Conservation (phyloP, 495 filamentous ascomycete genomes). For the Hyaloscypha finlandica region DNA sequence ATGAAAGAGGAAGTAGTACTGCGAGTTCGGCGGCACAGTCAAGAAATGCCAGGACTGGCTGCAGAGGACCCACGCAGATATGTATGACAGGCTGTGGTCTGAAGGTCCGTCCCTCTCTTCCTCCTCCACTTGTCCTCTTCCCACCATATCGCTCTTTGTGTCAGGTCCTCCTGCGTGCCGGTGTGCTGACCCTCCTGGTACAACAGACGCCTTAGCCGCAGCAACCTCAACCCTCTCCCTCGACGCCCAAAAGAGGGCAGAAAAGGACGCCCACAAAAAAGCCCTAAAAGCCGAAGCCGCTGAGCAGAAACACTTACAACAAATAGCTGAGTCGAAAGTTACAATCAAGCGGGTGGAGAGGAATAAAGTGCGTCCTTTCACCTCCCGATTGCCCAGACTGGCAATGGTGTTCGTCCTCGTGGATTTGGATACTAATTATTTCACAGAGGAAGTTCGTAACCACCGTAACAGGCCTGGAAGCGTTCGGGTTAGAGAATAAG, state of each 20-base stretch:
- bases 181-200: no score
- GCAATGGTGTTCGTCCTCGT: no score
- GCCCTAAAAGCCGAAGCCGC: conserved; percentile 86
- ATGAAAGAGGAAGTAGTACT: conserved; percentile 66
- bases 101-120: conserved; percentile 56
- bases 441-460: conserved; percentile 82
- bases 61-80: conserved; percentile 65
- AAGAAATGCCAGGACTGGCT: conserved; percentile 98
- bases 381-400: no score
- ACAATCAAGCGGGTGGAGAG: conserved; percentile 95
- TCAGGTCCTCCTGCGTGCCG: no score
- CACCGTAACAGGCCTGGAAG: conserved; percentile 83
- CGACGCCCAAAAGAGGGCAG: conserved; percentile 86
- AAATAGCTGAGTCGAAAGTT: conserved; percentile 76
- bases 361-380: conserved; percentile 58
- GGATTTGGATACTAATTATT: no score
- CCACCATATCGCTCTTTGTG: no score
- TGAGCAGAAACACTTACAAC: conserved; percentile 74
- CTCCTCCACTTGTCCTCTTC: conserved; percentile 3
- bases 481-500: conserved; percentile 89
- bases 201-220: conserved; percentile 74
- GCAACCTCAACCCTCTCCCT: conserved; percentile 82
- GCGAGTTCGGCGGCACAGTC: conserved; percentile 97
- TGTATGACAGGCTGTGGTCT: conserved; percentile 82
- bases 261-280: conserved; percentile 93